phyloP scores from a whole-genome alignment of 139 green algal species.

The Coelastrella sp. region DNA sequence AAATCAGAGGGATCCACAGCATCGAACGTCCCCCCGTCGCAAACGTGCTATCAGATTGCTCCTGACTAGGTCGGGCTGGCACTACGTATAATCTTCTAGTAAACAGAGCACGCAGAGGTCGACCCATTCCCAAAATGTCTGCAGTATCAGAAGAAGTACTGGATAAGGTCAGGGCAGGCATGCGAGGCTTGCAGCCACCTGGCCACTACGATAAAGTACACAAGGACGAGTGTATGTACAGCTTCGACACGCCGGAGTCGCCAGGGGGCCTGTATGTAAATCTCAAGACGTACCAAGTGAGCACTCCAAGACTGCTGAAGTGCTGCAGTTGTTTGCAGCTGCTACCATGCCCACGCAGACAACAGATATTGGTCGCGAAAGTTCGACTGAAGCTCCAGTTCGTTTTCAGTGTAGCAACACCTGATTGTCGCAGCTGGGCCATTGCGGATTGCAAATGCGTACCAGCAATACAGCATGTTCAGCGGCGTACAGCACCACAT shows the following conservation, averaged over 20 bases:
- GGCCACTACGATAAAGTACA: slow-evolving; percentile 80
- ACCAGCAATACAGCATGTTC: too few relatives aligned
- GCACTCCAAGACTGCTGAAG: neutral
- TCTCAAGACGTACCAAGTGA: slow-evolving; percentile 82
- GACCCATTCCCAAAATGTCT: neutral
- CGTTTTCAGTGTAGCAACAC: too few relatives aligned
- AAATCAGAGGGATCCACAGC: too few relatives aligned
- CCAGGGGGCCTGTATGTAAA: slow-evolving; percentile 92
- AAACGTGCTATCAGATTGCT: neutral
- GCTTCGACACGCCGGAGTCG: slow-evolving; percentile 86
- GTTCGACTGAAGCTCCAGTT: too few relatives aligned
- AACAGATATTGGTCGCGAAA: too few relatives aligned
- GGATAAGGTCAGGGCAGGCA: slow-evolving; percentile 33
- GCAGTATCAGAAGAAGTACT: slow-evolving; percentile 37
- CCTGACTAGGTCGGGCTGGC: neutral
- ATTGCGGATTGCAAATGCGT: too few relatives aligned
- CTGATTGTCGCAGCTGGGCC: too few relatives aligned
- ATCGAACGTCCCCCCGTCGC: too few relatives aligned
- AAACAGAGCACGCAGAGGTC: neutral
- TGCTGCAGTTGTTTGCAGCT: neutral
- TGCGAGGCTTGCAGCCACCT: slow-evolving; percentile 52
- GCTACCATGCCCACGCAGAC: neutral
- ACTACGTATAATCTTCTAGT: neutral
- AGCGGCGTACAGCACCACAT: too few relatives aligned
- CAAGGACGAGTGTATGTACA: slow-evolving; percentile 95